Evolutionary conservation across 1,284 basidiomycete species (phyloP), one percentile per base, ranked within the genome.

Genomic region (Rugosomyces carneus): DNA sequence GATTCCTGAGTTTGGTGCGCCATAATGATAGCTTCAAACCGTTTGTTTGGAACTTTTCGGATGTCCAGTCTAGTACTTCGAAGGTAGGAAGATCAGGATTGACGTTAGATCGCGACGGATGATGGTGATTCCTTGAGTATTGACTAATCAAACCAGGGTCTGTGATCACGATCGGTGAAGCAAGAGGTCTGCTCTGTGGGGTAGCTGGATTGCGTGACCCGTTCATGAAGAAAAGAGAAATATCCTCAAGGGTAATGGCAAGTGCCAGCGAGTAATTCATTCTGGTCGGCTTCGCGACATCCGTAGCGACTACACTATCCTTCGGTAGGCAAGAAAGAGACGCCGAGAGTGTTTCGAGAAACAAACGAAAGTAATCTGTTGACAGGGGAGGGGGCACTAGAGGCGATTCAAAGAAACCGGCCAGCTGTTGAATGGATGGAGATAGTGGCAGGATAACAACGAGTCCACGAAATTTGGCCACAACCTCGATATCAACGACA

Each of bases 1-100:
- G 9, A 3, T n/a, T 27, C 20, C 13, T 42, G 19, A 31, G 35
- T 41, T 49, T 53, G 15, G 65, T 72, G 37, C 81, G 70, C 85
- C 86, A 89, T 9, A 67, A 64, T 0, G 82, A 80, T 15, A 81
- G 50, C 59, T 76, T 81, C 18, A 73, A 66, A 8, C 76, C 75
- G 32, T 66, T 65, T 20, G 57, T 62, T 31, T 62, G 57, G 45
- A 69, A 59, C 19, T 60, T 63, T 11, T 67, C 58, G 40, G 70
- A 66, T 16, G 78, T 84, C 85, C 84, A 87, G 52, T 89, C 79
- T 7, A 71, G 53, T 5, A 81, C 57, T 15, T 76, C 73, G 52
- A 89, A 81, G 8, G 58, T 59, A 0, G 84, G 83, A 26, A 78
- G 66, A 31, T 51, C 50, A 21, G 59, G 57, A 44, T 61, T 56